A percentile compares a stretch with the other conserved stretches of the same genome.
Evolutionary conservation across 208 protist genomes (phyloP).

Genomic region (Phytomonas sp.): DNA sequence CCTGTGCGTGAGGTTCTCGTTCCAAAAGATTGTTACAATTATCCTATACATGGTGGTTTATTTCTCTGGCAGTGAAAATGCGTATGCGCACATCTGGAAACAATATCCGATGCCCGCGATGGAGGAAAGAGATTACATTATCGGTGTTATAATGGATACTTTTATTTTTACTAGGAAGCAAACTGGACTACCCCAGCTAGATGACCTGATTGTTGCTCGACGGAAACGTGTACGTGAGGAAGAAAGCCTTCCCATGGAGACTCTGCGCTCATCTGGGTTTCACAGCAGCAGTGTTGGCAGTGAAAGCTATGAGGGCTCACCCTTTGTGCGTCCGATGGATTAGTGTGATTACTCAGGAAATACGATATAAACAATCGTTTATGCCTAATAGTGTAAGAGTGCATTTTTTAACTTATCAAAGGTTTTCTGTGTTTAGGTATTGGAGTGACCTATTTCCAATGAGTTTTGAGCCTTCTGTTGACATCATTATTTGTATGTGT

Average conservation of each 20-base stretch:
- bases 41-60: conserved; percentile 44
- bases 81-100: conserved; percentile 23
- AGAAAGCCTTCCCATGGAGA: not conserved
- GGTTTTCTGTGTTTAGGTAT: not conserved
- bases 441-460: conserved; percentile 6
- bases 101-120: conserved; percentile 18
- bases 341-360: not conserved
- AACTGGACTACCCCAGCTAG: conserved; percentile 45
- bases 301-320: conserved; percentile 6
- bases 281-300: conserved; percentile 12
- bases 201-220: conserved; percentile 51
- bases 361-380: not conserved
- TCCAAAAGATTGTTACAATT: conserved; percentile 33
- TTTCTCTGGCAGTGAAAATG: conserved; percentile 18
- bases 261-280: conserved; percentile 3
- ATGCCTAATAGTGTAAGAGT: not conserved
- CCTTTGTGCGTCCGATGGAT: not conserved
- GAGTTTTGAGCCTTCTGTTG: not conserved
- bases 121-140: conserved; percentile 48
- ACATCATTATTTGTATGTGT: conserved; percentile 1
- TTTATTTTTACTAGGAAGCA: conserved; percentile 69
- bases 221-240: conserved; percentile 33
- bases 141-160: conserved; percentile 60
- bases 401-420: conserved; percentile 6
- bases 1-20: conserved; percentile 35